Base-by-base conservation (phyloP, 2,329 filamentous ascomycete genomes). In the Colletotrichum sansevieriae region DNA sequence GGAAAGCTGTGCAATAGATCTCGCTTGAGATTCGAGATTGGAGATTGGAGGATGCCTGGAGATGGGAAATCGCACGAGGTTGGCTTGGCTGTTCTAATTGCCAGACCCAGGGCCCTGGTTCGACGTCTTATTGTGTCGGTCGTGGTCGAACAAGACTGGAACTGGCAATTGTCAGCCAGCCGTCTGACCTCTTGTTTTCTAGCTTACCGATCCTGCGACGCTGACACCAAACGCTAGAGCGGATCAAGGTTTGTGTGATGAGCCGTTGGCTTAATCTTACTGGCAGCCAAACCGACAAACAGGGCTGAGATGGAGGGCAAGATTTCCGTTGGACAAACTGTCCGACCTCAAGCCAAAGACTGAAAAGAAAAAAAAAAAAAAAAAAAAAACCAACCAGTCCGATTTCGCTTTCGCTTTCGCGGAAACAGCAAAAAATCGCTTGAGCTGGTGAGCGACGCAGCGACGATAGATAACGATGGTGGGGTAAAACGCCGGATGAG, bases 341-440 rank as follows among this genome's bases (percentile, higher is more conserved):
- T 52, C 52, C 37, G 51, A 25, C 63, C 33, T 52, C 13, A 11
- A 20, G 15, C 51, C 11, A 35, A 41, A 18, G 43, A 52, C 43
- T 43, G 4, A 25, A 25, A 3, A n/a, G 25, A 43, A n/a, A n/a
- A 59, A 18, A 9, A 41, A 49, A 29, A 29, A 0, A 43, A n/a
- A n/a, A 59, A 18, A 9, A 41, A 49, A 29, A 29, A 0, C 8
- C 29, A 29, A 29, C 7, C 35, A 54, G 47, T 47, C 54, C 65
- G 65, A 68, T 39, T 59, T 68, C 61, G 65, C 61, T 68, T 39
- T 39, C 43, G 65, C 61, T 68, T 39, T 44, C 43, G 7, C 20
- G 11, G 29, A 41, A 12, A 13, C 61, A 61, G 65, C 54, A 43
- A 13, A 41, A 47, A n/a, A 3, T 33, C 2, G 2, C 41, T 54